A percentile compares a stretch with the other conserved stretches of the same genome.
Evolutionary conservation across 2,329 filamentous ascomycete species (phyloP).

Genomic region (Ophiostoma australiae): DNA sequence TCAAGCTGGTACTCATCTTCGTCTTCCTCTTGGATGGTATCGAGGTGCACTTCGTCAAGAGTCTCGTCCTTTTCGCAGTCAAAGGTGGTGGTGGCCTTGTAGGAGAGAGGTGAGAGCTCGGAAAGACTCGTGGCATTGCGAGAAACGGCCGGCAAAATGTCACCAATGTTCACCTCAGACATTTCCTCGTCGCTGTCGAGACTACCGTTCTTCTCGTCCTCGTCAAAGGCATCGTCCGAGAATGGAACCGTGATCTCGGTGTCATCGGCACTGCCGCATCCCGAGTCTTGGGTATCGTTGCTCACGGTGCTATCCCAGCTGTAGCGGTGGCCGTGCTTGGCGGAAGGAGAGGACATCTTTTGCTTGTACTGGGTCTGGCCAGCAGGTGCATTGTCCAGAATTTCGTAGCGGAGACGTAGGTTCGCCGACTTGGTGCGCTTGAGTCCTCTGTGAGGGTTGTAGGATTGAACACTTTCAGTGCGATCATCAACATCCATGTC

Average conservation of each 20-base stretch:
- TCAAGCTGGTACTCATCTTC: not conserved
- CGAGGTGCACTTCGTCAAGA: not conserved
- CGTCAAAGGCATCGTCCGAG: not conserved
- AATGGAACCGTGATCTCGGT: not conserved
- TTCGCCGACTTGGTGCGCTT: not conserved
- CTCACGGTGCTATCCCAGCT: not conserved
- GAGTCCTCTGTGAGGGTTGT: not conserved
- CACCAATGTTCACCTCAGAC: not conserved
- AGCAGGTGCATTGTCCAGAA: not conserved
- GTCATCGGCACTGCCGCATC: not conserved
- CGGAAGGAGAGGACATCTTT: not conserved
- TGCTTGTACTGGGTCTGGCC: not conserved
- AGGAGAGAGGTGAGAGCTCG: not conserved
- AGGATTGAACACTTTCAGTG: not conserved
- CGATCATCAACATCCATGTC: not conserved
- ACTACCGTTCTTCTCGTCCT: not conserved
- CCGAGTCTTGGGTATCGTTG: not conserved
- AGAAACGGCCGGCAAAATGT: not conserved
- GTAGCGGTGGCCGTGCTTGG: not conserved
- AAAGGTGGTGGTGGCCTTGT: not conserved
- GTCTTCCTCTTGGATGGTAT: not conserved
- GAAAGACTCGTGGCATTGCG: not conserved
- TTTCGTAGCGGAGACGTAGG: not conserved
- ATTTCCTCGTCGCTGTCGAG: conserved; percentile 1
- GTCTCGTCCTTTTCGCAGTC: not conserved